A percentile compares a stretch with the other conserved stretches of the same genome.
These are phyloP conservation scores for Hymenoscyphus albidus DNA, from an alignment of 2,329 filamentous ascomycete genomes.

Conservation along the genomic window DNA sequence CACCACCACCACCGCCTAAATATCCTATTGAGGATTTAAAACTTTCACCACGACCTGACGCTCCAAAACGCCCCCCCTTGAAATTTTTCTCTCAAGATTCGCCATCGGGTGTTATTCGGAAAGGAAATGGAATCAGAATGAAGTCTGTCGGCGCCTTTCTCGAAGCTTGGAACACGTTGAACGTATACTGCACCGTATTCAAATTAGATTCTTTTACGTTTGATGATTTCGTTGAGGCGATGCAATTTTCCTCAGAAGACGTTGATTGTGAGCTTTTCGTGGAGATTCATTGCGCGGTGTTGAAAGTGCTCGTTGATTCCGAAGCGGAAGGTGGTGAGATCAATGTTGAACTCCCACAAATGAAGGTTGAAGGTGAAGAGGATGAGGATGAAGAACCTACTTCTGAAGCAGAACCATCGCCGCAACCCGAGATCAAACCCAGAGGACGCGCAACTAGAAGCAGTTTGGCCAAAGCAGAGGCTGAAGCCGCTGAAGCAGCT, in stretches of 20 bases:
- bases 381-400: slow-evolving; percentile 56
- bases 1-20: slow-evolving; percentile 74
- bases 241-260: slow-evolving; percentile 71
- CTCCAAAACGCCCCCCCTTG: slow-evolving; percentile 64
- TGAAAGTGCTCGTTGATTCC: slow-evolving; percentile 79
- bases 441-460: slow-evolving; percentile 74
- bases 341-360: slow-evolving; percentile 67
- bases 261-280: slow-evolving; percentile 79
- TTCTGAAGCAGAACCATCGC: slow-evolving; percentile 52
- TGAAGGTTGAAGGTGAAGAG: slow-evolving; percentile 67
- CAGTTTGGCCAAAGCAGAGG: slow-evolving; percentile 78
- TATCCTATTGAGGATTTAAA: slow-evolving; percentile 96
- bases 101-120: slow-evolving; percentile 46
- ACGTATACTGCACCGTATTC: slow-evolving; percentile 96
- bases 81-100: slow-evolving; percentile 72
- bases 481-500: slow-evolving; percentile 58
- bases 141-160: slow-evolving; percentile 80
- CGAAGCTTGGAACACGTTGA: slow-evolving; percentile 94
- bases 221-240: slow-evolving; percentile 88
- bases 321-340: slow-evolving; percentile 74
- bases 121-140: slow-evolving; percentile 65
- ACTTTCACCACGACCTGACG: slow-evolving; percentile 62
- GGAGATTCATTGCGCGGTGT: slow-evolving; percentile 85
- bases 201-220: slow-evolving; percentile 95
- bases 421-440: slow-evolving; percentile 68